A percentile compares a stretch with the other conserved stretches of the same genome.
Evolutionary conservation across 2,329 filamentous ascomycete species (phyloP).

Genomic region (Sporothrix phasma): DNA sequence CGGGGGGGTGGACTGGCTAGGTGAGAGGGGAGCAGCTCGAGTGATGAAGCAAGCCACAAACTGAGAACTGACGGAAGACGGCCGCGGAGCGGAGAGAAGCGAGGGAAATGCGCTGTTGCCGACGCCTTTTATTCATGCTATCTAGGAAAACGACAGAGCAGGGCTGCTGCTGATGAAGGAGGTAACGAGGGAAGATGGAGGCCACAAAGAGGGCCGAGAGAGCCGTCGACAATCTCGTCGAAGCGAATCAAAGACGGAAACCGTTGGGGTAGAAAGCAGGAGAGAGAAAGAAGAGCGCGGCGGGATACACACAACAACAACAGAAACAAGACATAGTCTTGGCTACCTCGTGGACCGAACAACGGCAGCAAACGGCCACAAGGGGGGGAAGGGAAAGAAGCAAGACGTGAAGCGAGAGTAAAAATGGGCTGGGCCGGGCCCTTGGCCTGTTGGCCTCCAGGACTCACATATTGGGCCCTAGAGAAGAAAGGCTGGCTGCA

Average conservation of each 20-base stretch:
- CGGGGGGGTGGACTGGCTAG: neutral
- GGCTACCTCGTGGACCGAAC: neutral
- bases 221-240: neutral
- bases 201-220: slow-evolving; percentile 1
- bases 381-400: neutral
- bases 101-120: neutral
- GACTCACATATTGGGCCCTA: slow-evolving; percentile 2
- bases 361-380: neutral
- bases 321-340: slow-evolving; percentile 1
- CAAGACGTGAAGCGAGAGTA: no score
- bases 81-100: neutral
- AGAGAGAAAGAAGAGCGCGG: neutral
- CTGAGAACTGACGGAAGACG: slow-evolving; percentile 12
- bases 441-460: neutral
- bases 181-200: neutral
- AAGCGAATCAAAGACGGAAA: neutral
- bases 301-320: neutral
- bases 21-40: neutral
- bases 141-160: neutral
- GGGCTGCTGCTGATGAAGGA: no score
- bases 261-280: neutral
- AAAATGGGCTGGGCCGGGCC: neutral
- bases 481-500: slow-evolving; percentile 8
- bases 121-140: neutral
- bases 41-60: slow-evolving; percentile 6